Percentiles rank a stretch among this genome's conserved stretches.
phyloP scores from a whole-genome alignment of 2,329 filamentous ascomycete genomes.

The Fusarium lateritium region DNA sequence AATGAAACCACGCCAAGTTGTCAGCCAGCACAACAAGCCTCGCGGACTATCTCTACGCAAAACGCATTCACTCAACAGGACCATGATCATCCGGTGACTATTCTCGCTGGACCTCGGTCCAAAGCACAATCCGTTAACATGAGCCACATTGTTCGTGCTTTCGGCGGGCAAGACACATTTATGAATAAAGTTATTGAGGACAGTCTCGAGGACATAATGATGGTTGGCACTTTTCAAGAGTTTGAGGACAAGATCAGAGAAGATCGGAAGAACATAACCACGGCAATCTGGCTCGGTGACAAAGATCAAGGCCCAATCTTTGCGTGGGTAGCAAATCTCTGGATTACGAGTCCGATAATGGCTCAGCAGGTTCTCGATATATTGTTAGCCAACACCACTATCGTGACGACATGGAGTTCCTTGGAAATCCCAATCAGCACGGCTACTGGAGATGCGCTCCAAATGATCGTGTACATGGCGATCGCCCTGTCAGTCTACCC shows the following conservation, averaged over 20 bases:
- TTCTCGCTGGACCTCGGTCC: slow-evolving; percentile 55
- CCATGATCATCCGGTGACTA: slow-evolving; percentile 41
- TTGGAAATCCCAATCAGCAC: slow-evolving; percentile 84
- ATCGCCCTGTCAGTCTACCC: slow-evolving; percentile 84
- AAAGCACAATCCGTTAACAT: slow-evolving; percentile 54
- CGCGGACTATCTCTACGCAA: slow-evolving; percentile 55
- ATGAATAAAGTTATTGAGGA: slow-evolving; percentile 30
- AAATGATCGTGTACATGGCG: slow-evolving; percentile 86
- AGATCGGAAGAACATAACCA: slow-evolving; percentile 77
- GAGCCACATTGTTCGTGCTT: slow-evolving; percentile 59
- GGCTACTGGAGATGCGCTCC: slow-evolving; percentile 78
- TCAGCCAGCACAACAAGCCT: slow-evolving; percentile 63
- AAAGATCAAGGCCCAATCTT: slow-evolving; percentile 72
- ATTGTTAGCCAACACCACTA: slow-evolving; percentile 76
- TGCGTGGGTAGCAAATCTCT: slow-evolving; percentile 77
- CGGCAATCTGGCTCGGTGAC: slow-evolving; percentile 83
- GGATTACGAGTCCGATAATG: slow-evolving; percentile 70
- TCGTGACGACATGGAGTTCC: slow-evolving; percentile 78
- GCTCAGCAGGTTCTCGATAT: slow-evolving; percentile 77
- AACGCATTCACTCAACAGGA: slow-evolving; percentile 58
- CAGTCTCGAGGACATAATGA: slow-evolving; percentile 56
- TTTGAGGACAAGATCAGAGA: slow-evolving; percentile 77
- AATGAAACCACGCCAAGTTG: slow-evolving; percentile 68
- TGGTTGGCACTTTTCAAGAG: slow-evolving; percentile 74
- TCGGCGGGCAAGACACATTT: slow-evolving; percentile 48